These are phyloP conservation scores for Akanthomyces lecanii DNA, from an alignment of 2,329 filamentous ascomycete genomes.

Conservation along the genomic window DNA sequence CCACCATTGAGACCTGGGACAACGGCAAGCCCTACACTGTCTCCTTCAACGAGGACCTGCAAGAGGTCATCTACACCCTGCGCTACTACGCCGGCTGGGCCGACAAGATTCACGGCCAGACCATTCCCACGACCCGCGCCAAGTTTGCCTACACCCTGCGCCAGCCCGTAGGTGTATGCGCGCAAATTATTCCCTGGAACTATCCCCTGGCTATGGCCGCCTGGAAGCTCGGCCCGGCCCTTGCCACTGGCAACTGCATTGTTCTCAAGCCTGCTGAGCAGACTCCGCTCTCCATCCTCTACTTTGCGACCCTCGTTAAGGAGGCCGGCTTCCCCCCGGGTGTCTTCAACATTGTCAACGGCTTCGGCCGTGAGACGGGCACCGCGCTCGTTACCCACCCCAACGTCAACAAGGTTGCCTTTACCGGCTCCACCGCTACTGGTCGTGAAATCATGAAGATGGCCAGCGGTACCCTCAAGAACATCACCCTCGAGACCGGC, in stretches of 20 bases:
- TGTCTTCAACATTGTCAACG: conserved; percentile 73
- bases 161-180: conserved; percentile 74
- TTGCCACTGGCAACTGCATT: conserved; percentile 61
- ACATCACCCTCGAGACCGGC: conserved; percentile 63
- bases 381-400: conserved; percentile 63
- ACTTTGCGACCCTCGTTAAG: conserved; percentile 62
- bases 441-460: conserved; percentile 73
- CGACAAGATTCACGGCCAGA: conserved; percentile 74
- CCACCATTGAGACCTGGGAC: conserved; percentile 71
- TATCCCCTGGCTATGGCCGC: conserved; percentile 47
- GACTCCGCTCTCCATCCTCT: conserved; percentile 61
- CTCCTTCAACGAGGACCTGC: conserved; percentile 62
- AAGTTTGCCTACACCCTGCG: conserved; percentile 74
- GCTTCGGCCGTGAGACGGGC: conserved; percentile 64
- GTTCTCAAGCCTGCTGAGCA: conserved; percentile 65
- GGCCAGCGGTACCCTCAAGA: conserved; percentile 62
- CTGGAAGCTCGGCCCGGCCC: conserved; percentile 72
- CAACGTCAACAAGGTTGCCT: conserved; percentile 71
- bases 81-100: conserved; percentile 77
- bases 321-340: conserved; percentile 75
- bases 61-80: conserved; percentile 41
- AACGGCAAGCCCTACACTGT: conserved; percentile 66
- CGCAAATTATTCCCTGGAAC: conserved; percentile 72
- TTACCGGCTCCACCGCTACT: conserved; percentile 71
- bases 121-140: conserved; percentile 62